A percentile compares a stretch with the other conserved stretches of the same genome.
phyloP scores from a whole-genome alignment of 345 rosid genomes.

The Sisymbrium altissimum region DNA sequence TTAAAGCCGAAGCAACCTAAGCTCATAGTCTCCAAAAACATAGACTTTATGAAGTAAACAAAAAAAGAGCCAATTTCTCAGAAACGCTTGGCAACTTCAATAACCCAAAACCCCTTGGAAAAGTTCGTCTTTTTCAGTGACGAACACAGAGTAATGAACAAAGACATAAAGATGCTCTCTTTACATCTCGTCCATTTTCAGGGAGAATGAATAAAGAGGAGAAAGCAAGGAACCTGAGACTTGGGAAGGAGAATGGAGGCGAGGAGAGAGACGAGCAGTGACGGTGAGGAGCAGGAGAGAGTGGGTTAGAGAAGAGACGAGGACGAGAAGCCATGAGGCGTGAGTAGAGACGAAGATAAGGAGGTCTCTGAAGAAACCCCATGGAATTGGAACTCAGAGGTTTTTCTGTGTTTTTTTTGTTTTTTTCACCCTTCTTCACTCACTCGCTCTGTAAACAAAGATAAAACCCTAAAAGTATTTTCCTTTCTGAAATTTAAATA shows the following conservation, averaged over 20 bases:
- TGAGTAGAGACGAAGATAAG: slow-evolving; percentile 26
- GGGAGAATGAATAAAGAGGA: background rate
- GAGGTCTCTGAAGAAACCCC: slow-evolving; percentile 31
- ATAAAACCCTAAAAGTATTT: slow-evolving; percentile 17
- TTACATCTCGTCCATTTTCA: background rate
- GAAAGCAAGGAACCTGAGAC: slow-evolving; percentile 44
- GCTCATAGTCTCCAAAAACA: background rate
- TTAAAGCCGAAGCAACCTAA: background rate
- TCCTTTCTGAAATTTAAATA: background rate
- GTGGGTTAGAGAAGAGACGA: slow-evolving; percentile 15
- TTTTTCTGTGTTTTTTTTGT: background rate
- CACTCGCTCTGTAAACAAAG: background rate
- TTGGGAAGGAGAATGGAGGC: slow-evolving; percentile 36
- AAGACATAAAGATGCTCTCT: background rate
- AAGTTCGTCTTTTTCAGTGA: background rate
- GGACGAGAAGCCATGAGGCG: slow-evolving; percentile 33
- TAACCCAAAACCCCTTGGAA: background rate
- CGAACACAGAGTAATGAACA: background rate
- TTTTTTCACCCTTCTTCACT: background rate
- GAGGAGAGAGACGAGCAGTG: slow-evolving; percentile 15
- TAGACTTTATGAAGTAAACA: no score
- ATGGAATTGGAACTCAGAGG: slow-evolving; percentile 2
- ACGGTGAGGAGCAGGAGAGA: slow-evolving; percentile 22
- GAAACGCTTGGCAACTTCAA: background rate
- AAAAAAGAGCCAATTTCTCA: background rate